These are phyloP conservation scores for Ophiostoma piceae DNA, from an alignment of 2,329 filamentous ascomycete genomes.

Conservation along the genomic window DNA sequence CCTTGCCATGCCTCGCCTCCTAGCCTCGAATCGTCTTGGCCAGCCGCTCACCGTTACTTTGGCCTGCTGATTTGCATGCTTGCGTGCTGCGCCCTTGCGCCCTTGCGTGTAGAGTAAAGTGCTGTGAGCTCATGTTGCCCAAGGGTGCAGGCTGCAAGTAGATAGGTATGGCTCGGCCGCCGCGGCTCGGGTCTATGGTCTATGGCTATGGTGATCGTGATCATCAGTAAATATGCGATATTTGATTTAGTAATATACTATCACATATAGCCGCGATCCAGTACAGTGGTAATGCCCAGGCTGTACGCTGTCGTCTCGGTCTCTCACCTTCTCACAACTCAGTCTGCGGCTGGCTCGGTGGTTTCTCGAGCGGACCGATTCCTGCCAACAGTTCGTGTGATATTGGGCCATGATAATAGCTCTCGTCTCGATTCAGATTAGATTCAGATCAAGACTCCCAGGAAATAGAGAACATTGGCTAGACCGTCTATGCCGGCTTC, in stretches of 20 bases:
- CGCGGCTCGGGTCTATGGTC: conserved; percentile 7
- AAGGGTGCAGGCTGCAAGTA: neutral
- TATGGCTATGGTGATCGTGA: neutral
- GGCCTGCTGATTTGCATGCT: neutral
- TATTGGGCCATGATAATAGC: neutral
- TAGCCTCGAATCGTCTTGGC: neutral
- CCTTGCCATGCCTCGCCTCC: neutral
- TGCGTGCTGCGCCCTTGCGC: neutral
- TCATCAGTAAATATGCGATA: neutral
- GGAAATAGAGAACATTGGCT: neutral
- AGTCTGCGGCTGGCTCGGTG: neutral
- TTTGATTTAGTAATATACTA: neutral
- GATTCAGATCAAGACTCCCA: neutral
- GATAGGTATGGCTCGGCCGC: neutral
- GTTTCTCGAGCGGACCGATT: neutral
- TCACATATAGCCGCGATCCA: neutral
- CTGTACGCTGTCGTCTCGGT: neutral
- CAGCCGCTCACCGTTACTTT: neutral
- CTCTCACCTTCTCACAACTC: neutral
- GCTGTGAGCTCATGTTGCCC: conserved; percentile 10
- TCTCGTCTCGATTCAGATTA: neutral
- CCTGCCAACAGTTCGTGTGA: neutral
- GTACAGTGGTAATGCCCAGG: neutral
- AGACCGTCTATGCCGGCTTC: neutral
- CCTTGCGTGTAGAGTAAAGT: no score